Evolutionary conservation across 768 basidiomycete genomes (phyloP), one percentile per base, ranked within the genome.

Genomic region (Dioszegia crocea): DNA sequence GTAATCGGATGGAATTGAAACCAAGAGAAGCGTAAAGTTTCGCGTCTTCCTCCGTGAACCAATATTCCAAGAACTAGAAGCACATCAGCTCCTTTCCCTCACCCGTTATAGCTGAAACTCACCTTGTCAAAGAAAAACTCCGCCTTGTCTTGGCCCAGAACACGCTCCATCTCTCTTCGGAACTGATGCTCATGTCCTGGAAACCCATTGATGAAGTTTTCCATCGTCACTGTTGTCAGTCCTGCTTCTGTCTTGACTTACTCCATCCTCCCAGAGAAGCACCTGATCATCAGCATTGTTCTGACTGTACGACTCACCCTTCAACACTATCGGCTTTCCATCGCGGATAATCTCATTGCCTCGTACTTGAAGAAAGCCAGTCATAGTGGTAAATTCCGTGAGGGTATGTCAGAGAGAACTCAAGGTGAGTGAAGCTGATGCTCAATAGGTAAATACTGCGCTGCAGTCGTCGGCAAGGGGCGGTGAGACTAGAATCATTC

Each of bases 61-160:
- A 91, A 71, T 89, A 85, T 73, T 89, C 86, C 12, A 90, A 80
- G 76, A 89, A 88, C 87, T 89, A 26, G 24, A 45, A n/a, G n/a
- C n/a, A 9, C 19, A 1, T 21, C 21, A 40, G 36, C 46, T 30
- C 16, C 19, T 4, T 24, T 33, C 39, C 31, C 0, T 5, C 1
- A 30, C 14, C 23, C 10, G 5, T n/a, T 10, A 14, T 24, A 17
- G 4, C n/a, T n/a, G n/a, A n/a, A n/a, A n/a, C 76, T 26, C 57
- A 85, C 88, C 81, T 87, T 88, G 81, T 91, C 87, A 69, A 90
- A 91, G 81, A 89, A 91, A 74, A 85, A 85, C 11, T 84, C 84
- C 9, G 86, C 83, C 73, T 88, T 77, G 33, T 78, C 82, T 49
- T 81, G 59, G 0, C 89, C 89, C 26, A 91, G 79, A 1, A 84